These are phyloP conservation scores for Rubia peregrina DNA, from an alignment of 305 asterid genomes.

Conservation along the genomic window DNA sequence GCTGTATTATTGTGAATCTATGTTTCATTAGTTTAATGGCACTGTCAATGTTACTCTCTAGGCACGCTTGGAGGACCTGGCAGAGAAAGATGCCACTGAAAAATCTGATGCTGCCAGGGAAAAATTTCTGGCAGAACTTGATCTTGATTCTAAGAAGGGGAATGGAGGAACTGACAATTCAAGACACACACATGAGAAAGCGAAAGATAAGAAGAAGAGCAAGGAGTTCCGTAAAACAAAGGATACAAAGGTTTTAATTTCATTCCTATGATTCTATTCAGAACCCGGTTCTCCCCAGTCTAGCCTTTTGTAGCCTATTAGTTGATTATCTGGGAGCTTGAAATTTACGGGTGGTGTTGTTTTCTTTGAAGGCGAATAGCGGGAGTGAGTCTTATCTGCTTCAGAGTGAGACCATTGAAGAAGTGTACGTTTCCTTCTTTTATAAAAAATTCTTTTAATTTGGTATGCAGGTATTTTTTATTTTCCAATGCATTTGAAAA, in stretches of 20 bases:
- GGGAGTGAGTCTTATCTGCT: conserved; percentile 38
- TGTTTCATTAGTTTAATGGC: conserved; percentile 18
- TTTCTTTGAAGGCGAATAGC: conserved; percentile 45
- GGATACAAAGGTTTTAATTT: conserved; percentile 67
- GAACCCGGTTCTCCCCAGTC: not conserved
- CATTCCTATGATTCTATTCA: conserved; percentile 11
- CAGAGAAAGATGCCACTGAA: conserved; percentile 90
- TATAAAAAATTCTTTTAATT: conserved; percentile 3
- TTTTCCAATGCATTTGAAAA: not conserved
- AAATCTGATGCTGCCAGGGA: conserved; percentile 96
- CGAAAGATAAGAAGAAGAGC: conserved; percentile 71
- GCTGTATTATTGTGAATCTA: conserved; percentile 2
- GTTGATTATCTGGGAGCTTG: conserved; percentile 18
- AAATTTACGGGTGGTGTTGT: conserved; percentile 15
- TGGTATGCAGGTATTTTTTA: conserved; percentile 2
- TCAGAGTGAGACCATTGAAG: conserved; percentile 43
- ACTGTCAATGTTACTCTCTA: conserved; percentile 24
- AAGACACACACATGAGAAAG: conserved; percentile 50
- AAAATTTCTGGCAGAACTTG: conserved; percentile 93
- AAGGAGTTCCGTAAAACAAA: conserved; percentile 58
- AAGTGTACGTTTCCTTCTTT: conserved; percentile 36
- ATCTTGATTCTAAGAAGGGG: conserved; percentile 64
- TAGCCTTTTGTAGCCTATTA: not conserved
- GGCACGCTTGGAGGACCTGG: conserved; percentile 76
- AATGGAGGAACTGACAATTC: conserved; percentile 45